Evolutionary conservation across 306 rosid species (phyloP).

Genomic region (Cicer arietinum): DNA sequence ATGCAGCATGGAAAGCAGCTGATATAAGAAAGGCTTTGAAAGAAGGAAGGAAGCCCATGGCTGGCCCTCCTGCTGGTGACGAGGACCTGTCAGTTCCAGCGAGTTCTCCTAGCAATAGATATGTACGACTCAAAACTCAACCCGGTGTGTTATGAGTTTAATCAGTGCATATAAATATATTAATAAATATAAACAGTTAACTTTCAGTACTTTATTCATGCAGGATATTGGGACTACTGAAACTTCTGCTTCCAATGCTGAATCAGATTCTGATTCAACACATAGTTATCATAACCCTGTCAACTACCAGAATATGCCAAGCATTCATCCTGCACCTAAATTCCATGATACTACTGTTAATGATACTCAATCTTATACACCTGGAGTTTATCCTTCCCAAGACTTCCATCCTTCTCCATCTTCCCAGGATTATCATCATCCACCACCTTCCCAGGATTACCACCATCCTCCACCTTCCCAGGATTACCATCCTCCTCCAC

Average conservation of each 20-base stretch:
- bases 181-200: conserved; percentile 11
- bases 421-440: conserved; percentile 58
- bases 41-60: conserved; percentile 88
- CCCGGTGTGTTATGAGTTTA: conserved; percentile 8
- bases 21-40: conserved; percentile 98
- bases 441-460: conserved; percentile 69
- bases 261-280: conserved; percentile 58
- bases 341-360: conserved; percentile 53
- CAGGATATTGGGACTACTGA: conserved; percentile 74
- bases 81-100: conserved; percentile 77
- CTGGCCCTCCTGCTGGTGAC: conserved; percentile 93
- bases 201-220: conserved; percentile 45
- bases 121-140: conserved; percentile 61
- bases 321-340: conserved; percentile 52
- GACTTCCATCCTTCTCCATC: conserved; percentile 68
- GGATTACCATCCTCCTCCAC: conserved; percentile 47
- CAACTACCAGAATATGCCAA: conserved; percentile 50
- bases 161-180: conserved; percentile 16
- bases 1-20: conserved; percentile 99
- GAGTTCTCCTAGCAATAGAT: conserved; percentile 54
- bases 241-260: conserved; percentile 51
- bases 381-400: conserved; percentile 68
- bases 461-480: conserved; percentile 61
- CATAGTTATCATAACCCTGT: conserved; percentile 53
- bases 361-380: conserved; percentile 63